Percentiles rank a stretch among this genome's conserved stretches.
Conservation (phyloP, 2,329 filamentous ascomycete species). For the Orbilia brochopaga region DNA sequence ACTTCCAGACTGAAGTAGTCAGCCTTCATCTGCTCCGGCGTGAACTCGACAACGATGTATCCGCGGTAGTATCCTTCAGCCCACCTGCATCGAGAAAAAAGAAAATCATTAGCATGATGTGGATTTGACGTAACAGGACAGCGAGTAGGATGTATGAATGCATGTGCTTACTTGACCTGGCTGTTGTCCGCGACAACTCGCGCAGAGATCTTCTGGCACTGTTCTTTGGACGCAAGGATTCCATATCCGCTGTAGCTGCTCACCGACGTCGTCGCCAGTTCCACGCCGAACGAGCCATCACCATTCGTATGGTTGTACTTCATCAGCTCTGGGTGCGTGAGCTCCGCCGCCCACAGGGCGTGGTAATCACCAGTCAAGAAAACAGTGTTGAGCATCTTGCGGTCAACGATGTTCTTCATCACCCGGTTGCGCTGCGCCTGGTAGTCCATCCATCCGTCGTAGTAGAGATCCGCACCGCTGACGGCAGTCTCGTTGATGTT, state of each 20-base stretch:
- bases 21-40: constrained; percentile 49
- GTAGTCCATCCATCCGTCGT: constrained; percentile 53
- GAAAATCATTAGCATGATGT: constrained; percentile 24
- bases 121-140: neutral
- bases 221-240: constrained; percentile 26
- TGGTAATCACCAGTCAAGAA: constrained; percentile 53
- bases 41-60: constrained; percentile 52
- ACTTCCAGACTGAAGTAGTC: constrained; percentile 51
- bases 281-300: constrained; percentile 51
- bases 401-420: constrained; percentile 51
- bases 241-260: constrained; percentile 52
- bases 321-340: constrained; percentile 49
- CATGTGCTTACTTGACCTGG: constrained; percentile 45
- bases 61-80: constrained; percentile 52
- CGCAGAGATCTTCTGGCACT: constrained; percentile 38
- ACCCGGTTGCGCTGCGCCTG: constrained; percentile 51
- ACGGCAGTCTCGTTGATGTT: constrained; percentile 58
- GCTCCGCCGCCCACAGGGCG: constrained; percentile 51
- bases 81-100: constrained; percentile 49
- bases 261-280: constrained; percentile 51
- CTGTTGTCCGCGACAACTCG: constrained; percentile 45
- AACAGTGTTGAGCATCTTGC: constrained; percentile 49
- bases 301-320: constrained; percentile 51
- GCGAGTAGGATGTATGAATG: constrained; percentile 11
- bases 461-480: constrained; percentile 49